Conservation (phyloP, 306 rosid genomes). For the Cicer chorassanicum region DNA sequence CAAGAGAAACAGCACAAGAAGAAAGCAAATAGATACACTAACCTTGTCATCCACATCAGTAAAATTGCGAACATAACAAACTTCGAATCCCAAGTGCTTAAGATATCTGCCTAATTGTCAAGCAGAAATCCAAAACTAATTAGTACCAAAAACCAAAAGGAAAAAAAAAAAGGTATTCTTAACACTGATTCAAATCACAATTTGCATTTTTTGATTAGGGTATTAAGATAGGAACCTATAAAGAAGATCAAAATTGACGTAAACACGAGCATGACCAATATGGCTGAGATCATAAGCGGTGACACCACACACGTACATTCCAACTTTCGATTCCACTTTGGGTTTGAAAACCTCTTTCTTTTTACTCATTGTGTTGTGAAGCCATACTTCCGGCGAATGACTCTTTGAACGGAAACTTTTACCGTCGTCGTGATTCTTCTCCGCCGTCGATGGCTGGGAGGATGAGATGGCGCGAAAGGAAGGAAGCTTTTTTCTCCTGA, state of each 20-base stretch:
- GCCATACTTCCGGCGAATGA: conserved; percentile 65
- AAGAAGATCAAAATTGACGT: conserved; percentile 89
- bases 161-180: background rate
- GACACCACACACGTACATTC: conserved; percentile 97
- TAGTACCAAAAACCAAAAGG: conserved; percentile 20
- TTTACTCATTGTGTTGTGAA: conserved; percentile 83
- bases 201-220: background rate
- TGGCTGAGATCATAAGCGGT: conserved; percentile 97
- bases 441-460: conserved; percentile 51
- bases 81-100: conserved; percentile 86
- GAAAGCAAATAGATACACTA: conserved; percentile 43
- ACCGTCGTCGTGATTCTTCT: conserved; percentile 25
- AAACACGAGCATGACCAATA: conserved; percentile 97
- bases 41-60: conserved; percentile 99
- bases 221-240: conserved; percentile 62
- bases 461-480: conserved; percentile 51
- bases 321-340: conserved; percentile 76
- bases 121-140: conserved; percentile 44
- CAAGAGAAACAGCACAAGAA: background rate
- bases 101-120: conserved; percentile 86
- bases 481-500: conserved; percentile 31
- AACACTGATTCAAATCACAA: background rate
- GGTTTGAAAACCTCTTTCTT: conserved; percentile 70
- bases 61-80: conserved; percentile 87
- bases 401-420: background rate